Evolutionary conservation across 1,139 yeast genomes (phyloP).

Genomic region (Insectozyma bohioensis): DNA sequence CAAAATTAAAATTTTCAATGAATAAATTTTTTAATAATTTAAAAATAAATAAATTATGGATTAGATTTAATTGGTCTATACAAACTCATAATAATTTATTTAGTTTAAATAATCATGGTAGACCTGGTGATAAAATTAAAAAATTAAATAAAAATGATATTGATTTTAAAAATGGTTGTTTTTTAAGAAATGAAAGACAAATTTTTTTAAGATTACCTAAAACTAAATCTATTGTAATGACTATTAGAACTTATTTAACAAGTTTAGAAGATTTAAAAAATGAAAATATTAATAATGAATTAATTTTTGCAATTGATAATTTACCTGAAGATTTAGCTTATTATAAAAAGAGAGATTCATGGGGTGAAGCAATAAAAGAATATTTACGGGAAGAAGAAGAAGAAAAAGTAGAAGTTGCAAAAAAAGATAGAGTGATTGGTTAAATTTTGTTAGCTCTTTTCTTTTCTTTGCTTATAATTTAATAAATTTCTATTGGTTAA

Average conservation of each 20-base stretch:
- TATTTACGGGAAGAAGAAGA: conserved; percentile 26
- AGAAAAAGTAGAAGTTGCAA: too few relatives aligned
- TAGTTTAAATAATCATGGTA: conserved; percentile 33
- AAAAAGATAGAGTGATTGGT: too few relatives aligned
- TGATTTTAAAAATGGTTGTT: conserved; percentile 38
- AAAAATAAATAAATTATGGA: conserved; percentile 39
- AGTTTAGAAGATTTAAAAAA: conserved; percentile 33
- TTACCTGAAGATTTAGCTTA: conserved; percentile 58
- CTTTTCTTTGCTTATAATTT: too few relatives aligned
- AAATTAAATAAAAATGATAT: conserved; percentile 27
- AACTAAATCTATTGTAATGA: conserved; percentile 40
- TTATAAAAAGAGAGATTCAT: conserved; percentile 58
- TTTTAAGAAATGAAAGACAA: conserved; percentile 43
- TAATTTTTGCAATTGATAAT: conserved; percentile 57
- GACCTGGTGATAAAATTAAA: conserved; percentile 28
- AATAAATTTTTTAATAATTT: conserved; percentile 38
- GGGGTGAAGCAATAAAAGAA: conserved; percentile 65
- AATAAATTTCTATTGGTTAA: too few relatives aligned
- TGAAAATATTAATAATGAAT: conserved; percentile 37
- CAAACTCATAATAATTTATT: conserved; percentile 34
- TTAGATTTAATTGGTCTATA: conserved; percentile 42
- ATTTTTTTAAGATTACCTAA: conserved; percentile 38
- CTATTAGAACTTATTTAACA: conserved; percentile 42
- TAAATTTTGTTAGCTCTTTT: too few relatives aligned
- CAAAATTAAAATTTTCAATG: conserved; percentile 34